These are phyloP conservation scores for Myriosclerotinia curreyana DNA, from an alignment of 2,329 filamentous ascomycete genomes.

Conservation along the genomic window DNA sequence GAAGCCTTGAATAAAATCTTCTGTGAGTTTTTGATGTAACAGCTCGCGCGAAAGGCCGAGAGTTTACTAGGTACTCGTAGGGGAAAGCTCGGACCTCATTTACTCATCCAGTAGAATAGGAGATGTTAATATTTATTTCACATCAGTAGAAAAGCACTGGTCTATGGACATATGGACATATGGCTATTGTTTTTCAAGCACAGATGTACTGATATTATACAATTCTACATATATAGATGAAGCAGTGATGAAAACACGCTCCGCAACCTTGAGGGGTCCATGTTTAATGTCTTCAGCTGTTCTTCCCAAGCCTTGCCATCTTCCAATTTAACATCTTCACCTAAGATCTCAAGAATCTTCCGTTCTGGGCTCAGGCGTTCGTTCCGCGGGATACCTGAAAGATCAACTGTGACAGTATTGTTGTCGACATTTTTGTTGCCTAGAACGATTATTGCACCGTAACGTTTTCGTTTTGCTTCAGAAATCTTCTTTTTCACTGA, in stretches of 20 bases:
- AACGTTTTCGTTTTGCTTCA: constrained; percentile 69
- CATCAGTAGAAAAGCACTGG: no score
- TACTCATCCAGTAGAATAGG: no score
- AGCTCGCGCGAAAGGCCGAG: not conserved
- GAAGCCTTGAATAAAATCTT: not conserved
- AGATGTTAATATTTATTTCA: no score
- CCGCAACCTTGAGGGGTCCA: not conserved
- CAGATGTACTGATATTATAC: not conserved
- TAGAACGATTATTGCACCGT: constrained; percentile 70
- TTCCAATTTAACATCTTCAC: not conserved
- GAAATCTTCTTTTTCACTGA: constrained; percentile 66
- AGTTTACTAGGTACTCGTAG: no score
- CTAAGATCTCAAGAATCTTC: not conserved
- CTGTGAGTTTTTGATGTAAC: not conserved
- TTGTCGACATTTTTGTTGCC: constrained; percentile 63
- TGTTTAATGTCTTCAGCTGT: constrained; percentile 6
- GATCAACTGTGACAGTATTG: constrained; percentile 53
- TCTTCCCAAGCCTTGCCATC: constrained; percentile 17
- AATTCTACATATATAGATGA: constrained; percentile 12
- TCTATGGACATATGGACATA: no score
- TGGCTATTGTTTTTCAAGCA: not conserved
- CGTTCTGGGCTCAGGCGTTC: not conserved
- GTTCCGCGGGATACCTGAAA: constrained; percentile 39
- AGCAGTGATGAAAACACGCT: constrained; percentile 12
- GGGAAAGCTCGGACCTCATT: not conserved